Percentiles rank a stretch among this genome's conserved stretches.
These are phyloP conservation scores for Aspergillus pseudoterreus DNA, from an alignment of 2,329 filamentous ascomycete species.

Conservation along the genomic window DNA sequence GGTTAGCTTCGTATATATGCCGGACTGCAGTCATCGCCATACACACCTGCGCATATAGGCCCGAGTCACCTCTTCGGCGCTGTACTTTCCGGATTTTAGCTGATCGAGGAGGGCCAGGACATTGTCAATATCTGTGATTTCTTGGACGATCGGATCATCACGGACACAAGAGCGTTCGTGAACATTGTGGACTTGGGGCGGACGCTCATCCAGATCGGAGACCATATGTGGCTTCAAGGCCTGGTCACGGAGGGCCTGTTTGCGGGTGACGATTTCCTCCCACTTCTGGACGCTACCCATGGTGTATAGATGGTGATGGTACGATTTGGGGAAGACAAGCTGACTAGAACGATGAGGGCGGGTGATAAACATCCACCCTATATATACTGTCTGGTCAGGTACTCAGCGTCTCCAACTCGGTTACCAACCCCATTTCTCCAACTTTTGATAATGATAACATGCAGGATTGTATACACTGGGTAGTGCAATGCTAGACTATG, in stretches of 20 bases:
- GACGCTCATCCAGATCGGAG: conserved; percentile 22
- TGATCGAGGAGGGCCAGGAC: conserved; percentile 18
- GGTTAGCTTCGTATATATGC: neutral
- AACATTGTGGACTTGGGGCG: conserved; percentile 19
- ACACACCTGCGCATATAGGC: conserved; percentile 34
- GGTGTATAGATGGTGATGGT: neutral
- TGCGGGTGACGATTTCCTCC: conserved; percentile 28
- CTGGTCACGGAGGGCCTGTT: conserved; percentile 23
- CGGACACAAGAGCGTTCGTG: conserved; percentile 21
- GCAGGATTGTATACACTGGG: too few relatives aligned
- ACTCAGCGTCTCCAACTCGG: too few relatives aligned
- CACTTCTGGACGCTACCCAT: conserved; percentile 24
- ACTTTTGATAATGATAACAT: too few relatives aligned
- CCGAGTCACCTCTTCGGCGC: conserved; percentile 24
- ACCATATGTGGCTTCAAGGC: conserved; percentile 26
- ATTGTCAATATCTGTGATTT: conserved; percentile 31
- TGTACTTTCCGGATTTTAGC: conserved; percentile 21
- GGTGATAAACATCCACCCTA: too few relatives aligned
- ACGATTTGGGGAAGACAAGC: too few relatives aligned
- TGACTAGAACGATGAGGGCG: too few relatives aligned
- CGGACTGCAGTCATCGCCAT: neutral
- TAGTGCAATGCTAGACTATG: too few relatives aligned
- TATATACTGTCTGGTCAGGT: too few relatives aligned
- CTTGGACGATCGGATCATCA: conserved; percentile 18
- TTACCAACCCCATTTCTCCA: too few relatives aligned